Evolutionary conservation across 345 rosid genomes (phyloP).

Genomic region (Rhizophora apiculata): DNA sequence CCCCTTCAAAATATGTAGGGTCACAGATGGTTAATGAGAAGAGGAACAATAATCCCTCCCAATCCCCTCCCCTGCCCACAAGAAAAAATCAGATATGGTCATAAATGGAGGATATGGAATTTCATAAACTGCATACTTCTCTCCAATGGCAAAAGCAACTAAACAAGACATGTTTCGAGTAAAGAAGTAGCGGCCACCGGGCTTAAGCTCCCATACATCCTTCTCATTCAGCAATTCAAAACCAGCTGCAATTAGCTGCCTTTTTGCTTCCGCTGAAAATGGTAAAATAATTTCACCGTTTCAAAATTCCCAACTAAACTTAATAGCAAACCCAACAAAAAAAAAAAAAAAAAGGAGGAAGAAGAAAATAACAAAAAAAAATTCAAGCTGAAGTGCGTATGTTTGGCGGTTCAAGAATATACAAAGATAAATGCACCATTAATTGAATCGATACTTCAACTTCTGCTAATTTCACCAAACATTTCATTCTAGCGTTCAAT

Average conservation of each 20-base stretch:
- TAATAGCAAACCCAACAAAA: not conserved
- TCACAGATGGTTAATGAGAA: too few relatives aligned
- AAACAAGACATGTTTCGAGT: conserved; percentile 90
- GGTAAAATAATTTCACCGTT: not conserved
- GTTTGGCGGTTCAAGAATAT: not conserved
- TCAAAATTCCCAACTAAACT: not conserved
- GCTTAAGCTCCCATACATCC: conserved; percentile 84
- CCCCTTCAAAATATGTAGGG: too few relatives aligned
- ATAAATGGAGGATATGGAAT: not conserved
- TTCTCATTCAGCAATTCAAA: conserved; percentile 67
- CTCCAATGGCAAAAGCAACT: conserved; percentile 91
- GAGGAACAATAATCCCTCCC: too few relatives aligned
- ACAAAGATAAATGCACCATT: not conserved
- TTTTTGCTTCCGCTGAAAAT: conserved; percentile 75
- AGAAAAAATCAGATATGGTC: not conserved
- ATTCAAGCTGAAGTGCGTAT: too few relatives aligned
- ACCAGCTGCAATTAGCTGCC: conserved; percentile 66
- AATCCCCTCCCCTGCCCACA: not conserved
- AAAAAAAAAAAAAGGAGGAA: not conserved
- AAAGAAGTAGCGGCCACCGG: conserved; percentile 91
- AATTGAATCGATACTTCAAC: too few relatives aligned
- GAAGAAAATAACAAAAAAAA: not conserved
- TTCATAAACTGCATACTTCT: conserved; percentile 50
- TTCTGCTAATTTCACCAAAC: too few relatives aligned
- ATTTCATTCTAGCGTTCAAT: too few relatives aligned